Evolutionary conservation across 2,329 filamentous ascomycete genomes (phyloP), one percentile per base, ranked within the genome.

Genomic region (Pseudogymnoascus sp.): DNA sequence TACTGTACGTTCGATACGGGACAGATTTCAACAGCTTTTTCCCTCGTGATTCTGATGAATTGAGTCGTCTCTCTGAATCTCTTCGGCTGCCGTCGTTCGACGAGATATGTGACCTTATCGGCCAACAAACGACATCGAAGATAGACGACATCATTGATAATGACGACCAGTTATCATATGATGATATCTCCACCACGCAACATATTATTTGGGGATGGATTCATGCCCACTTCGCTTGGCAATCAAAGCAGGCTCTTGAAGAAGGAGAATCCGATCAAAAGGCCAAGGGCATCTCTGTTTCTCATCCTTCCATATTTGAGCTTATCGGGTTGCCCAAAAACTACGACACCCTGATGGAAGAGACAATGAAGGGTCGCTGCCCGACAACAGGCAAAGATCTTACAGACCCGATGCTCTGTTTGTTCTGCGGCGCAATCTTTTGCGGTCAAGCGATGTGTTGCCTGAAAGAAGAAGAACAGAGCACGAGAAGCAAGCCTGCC

Each of bases 391-490:
- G 92, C 66, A 95, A 94, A 73, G 93, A 97, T 68, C 78, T 99
- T 59, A 88, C 87, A 2, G 95, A 99, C 74, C 92, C 94, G 0
- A 90, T 89, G 66, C 84, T 99, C 38, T 99, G 94, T 71, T 82
- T 99, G 39, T 91, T 97, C 77, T 99, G 94, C 72, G 93, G 94
- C 35, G 92, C 92, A n/a, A 91, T 99, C 41, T 93, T 97, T 75
- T 99, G 94, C 76, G 91, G 89, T 8, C 94, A 99, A 78, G 91
- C 89, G 51, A 88, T 92, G 55, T 99, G 94, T 77, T 99, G 94
- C 73, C 85, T 90, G 71, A 86, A 86, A 68, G 80, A 85, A 64
- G 84, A 83, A 63, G 31, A 29, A 13, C 60, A 74, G 78, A 67
- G 74, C 69, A 41, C 73, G 72, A 13, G 71, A 74, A 70, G 76